A percentile compares a stretch with the other conserved stretches of the same genome.
phyloP scores from a whole-genome alignment of 257 asterid genomes.

The Lycium ferocissimum region DNA sequence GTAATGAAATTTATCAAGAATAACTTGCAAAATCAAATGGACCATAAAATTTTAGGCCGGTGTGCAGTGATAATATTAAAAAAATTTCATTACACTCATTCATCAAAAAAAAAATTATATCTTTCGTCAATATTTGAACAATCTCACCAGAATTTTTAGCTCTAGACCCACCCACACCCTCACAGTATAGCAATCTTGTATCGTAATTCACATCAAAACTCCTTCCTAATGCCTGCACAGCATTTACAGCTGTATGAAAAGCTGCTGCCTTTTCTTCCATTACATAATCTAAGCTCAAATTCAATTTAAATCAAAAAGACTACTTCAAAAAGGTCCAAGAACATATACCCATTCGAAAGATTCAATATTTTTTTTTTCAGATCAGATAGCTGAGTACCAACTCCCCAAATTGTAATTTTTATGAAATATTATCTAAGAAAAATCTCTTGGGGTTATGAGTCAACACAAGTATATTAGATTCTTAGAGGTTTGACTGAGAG shows the following conservation, averaged over 20 bases:
- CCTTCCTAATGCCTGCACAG: slow-evolving; percentile 86
- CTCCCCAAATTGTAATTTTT: background rate
- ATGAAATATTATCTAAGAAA: background rate
- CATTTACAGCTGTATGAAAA: slow-evolving; percentile 70
- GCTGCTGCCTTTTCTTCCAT: slow-evolving; percentile 91
- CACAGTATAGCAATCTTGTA: slow-evolving; percentile 85
- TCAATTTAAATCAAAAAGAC: slow-evolving; percentile 19
- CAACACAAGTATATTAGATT: slow-evolving; percentile 6
- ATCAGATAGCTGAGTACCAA: background rate
- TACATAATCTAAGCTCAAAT: slow-evolving; percentile 42
- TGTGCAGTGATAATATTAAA: no score
- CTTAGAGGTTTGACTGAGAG: slow-evolving; percentile 6
- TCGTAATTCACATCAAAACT: slow-evolving; percentile 90
- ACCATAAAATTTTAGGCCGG: no score
- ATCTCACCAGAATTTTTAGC: no score
- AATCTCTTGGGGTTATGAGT: background rate
- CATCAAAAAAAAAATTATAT: no score
- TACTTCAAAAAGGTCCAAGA: background rate
- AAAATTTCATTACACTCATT: no score
- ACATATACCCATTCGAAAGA: background rate
- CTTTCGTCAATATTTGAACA: no score
- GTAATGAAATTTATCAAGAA: no score
- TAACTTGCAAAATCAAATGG: no score
- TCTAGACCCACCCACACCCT: slow-evolving; percentile 79
- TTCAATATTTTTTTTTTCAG: background rate